Evolutionary conservation across 371 early-diverging fungal species (phyloP), one percentile per base, ranked within the genome.

Genomic region (Apophysomyces ossiformis): DNA sequence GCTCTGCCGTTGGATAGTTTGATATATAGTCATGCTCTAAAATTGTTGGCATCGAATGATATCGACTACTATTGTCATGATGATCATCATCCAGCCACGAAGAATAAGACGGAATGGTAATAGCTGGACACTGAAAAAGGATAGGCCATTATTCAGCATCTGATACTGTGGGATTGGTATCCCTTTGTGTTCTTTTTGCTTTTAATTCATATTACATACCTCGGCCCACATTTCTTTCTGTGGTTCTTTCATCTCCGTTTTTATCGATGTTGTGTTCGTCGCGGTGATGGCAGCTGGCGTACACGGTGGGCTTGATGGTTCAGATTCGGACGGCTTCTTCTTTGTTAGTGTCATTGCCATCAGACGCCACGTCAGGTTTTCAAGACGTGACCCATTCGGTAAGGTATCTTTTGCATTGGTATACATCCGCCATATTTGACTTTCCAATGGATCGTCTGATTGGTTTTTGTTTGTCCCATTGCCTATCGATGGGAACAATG

Each of bases 331-430:
- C 4, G 50, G 5, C 15, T 63, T 54, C 18, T 63, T 63, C 50
- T 80, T 75, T 58, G 72, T 77, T 3, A 81, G 58, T 12, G 80
- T 76, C 74, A 86, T 75, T 12, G 83, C 83, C 89, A 88, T 87
- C 70, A 82, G 77, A 18, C 89, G 82, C 89, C 89, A 88, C 4
- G 87, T 82, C 32, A 86, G 54, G 69, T 88, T 88, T 64, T 88
- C 89, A 1, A 87, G 65, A 26, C 89, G 78, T 39, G 78, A 72
- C 41, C 85, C 86, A 21, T 88, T 74, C 11, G 86, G 85, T 56
- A 86, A 47, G 15, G 69, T 71, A 58, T 85, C 85, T 68, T 85
- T 85, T 15, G 87, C 85, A 64, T 85, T 85, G 37, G 86, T 84
- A 67, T 83, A 87, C 62, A 88, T 67, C 18, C 83, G 77, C 89